These are phyloP conservation scores for Penicillium lagena DNA, from an alignment of 495 filamentous ascomycete genomes.

Conservation along the genomic window DNA sequence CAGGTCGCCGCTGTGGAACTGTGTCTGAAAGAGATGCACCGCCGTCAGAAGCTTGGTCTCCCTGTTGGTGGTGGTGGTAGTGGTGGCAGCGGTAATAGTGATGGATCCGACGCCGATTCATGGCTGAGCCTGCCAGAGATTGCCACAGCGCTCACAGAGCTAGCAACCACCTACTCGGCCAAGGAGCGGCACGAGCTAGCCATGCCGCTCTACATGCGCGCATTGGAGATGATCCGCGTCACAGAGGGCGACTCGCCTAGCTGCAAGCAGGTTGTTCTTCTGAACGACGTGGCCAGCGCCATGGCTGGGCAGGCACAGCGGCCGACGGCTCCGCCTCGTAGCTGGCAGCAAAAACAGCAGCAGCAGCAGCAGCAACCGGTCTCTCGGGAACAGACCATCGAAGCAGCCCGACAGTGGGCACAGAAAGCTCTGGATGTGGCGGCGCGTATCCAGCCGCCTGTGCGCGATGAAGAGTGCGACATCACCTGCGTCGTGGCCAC, in stretches of 20 bases:
- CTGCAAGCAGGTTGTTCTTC: conserved; percentile 67
- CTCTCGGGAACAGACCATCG: conserved; percentile 46
- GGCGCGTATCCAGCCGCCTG: conserved; percentile 44
- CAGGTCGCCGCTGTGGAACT: conserved; percentile 82
- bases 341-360: conserved; percentile 1
- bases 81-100: conserved; percentile 8
- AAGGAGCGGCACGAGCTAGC: conserved; percentile 70
- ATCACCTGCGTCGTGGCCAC: conserved; percentile 77
- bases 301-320: conserved; percentile 26
- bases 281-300: conserved; percentile 27
- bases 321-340: conserved; percentile 33
- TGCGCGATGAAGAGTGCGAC: conserved; percentile 78
- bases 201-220: conserved; percentile 82
- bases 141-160: conserved; percentile 61
- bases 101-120: conserved; percentile 44
- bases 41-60: conserved; percentile 56
- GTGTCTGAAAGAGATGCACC: conserved; percentile 61
- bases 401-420: conserved; percentile 66
- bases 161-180: conserved; percentile 65
- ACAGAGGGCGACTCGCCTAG: conserved; percentile 37
- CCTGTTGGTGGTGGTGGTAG: conserved; percentile 31
- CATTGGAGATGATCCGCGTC: conserved; percentile 50
- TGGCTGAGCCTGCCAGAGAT: conserved; percentile 71
- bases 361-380: conserved; percentile 28
- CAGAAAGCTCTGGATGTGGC: conserved; percentile 62